Conservation (phyloP, 768 basidiomycete genomes). For the Lenzites betulinus region DNA sequence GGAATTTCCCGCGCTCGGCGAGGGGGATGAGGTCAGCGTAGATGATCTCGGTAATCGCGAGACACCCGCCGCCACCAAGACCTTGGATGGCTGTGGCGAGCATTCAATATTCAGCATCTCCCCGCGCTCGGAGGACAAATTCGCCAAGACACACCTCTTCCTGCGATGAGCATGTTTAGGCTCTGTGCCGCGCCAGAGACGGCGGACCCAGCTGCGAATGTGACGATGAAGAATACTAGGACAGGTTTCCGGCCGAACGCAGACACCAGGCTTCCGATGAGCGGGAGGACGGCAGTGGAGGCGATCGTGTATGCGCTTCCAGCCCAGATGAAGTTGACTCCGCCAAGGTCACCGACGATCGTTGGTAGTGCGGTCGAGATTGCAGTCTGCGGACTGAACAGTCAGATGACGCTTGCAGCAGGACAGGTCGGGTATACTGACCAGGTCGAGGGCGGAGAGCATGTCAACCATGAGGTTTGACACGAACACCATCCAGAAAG, state of each 20-base stretch:
- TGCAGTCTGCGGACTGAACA: not conserved
- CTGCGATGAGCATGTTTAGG: conserved; percentile 45
- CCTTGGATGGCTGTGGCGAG: conserved; percentile 26
- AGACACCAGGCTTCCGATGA: conserved; percentile 34
- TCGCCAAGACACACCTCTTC: conserved; percentile 24
- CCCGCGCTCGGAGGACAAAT: not conserved
- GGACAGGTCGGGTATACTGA: not conserved
- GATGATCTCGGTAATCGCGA: conserved; percentile 25
- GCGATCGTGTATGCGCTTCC: conserved; percentile 38
- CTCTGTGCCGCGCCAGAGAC: conserved; percentile 41
- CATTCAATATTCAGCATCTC: not conserved
- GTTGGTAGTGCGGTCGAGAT: conserved; percentile 27
- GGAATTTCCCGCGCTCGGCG: conserved; percentile 36
- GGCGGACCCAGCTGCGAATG: conserved; percentile 43
- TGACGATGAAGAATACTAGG: conserved; percentile 30
- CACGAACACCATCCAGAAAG: conserved; percentile 21
- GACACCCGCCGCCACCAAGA: conserved; percentile 26
- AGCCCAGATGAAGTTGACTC: conserved; percentile 28
- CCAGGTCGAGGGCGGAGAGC: conserved; percentile 16
- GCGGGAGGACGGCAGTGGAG: conserved; percentile 37
- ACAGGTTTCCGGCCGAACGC: conserved; percentile 39
- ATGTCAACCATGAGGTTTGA: conserved; percentile 13
- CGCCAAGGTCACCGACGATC: conserved; percentile 22
- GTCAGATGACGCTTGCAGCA: not conserved
- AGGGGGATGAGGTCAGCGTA: conserved; percentile 29